Conservation (phyloP, 306 rosid species). For the Gastrolobium bilobum region DNA sequence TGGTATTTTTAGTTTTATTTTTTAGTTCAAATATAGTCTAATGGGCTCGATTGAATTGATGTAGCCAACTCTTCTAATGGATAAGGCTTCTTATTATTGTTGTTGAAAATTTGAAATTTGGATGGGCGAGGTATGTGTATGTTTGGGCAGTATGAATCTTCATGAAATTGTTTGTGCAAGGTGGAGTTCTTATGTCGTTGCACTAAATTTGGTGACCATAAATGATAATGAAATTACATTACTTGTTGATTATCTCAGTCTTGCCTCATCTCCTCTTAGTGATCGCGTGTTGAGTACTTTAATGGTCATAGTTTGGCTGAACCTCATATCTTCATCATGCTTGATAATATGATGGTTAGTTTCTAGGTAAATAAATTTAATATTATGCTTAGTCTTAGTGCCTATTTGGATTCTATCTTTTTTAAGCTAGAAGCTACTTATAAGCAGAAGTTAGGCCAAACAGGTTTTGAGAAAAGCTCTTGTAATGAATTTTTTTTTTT, state of each 20-base stretch:
- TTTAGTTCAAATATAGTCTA: neutral
- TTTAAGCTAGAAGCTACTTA: too few species aligned
- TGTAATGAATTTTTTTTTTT: too few species aligned
- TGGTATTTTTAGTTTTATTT: neutral
- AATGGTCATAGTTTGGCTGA: neutral
- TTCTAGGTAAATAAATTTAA: neutral
- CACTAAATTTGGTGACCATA: neutral
- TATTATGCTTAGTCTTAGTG: neutral
- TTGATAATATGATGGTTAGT: neutral
- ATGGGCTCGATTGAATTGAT: neutral
- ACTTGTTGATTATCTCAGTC: neutral
- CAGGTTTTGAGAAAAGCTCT: too few species aligned
- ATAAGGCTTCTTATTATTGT: slow-evolving; percentile 6
- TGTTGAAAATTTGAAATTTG: slow-evolving; percentile 8
- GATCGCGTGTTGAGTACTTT: neutral
- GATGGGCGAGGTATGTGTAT: neutral
- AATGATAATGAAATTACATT: neutral
- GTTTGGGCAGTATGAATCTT: neutral
- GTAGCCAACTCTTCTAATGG: neutral
- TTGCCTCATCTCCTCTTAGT: neutral
- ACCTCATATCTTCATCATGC: neutral
- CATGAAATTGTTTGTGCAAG: neutral
- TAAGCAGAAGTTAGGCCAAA: too few species aligned
- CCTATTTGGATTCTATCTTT: too few species aligned
- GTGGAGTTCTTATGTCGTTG: neutral